Base-by-base conservation (phyloP, 2,329 filamentous ascomycete genomes). In the Verticillium tricorpus region DNA sequence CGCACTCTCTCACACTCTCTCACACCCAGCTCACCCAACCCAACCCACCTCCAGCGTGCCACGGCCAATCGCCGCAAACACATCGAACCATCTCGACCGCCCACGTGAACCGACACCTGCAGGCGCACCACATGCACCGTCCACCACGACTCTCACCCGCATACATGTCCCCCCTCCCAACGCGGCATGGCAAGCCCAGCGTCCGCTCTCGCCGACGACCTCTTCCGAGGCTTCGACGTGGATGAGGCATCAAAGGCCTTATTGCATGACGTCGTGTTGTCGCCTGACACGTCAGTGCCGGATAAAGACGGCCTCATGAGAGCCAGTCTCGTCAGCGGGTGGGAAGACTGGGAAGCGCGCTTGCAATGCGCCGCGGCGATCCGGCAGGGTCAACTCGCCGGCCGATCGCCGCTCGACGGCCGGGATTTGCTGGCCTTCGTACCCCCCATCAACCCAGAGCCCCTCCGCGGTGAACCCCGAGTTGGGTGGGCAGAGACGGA, bases 401-500 rank as follows among this genome's bases (percentile, higher is more conserved):
- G 68, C 39, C 60, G 59, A 5, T 57, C 63, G 5, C 67, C 65
- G 32, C 67, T 75, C 11, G 69, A 76, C 22, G 73, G 71, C 4
- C 67, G 69, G 60, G 76, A 77, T 62, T 45, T 76, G 5, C 69
- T 76, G 28, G 66, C 70, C 19, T 74, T 72, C 61, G 61, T 77
- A 34, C 71, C 68, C 64, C 60, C 65, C 12, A 68, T 40, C 15
- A 17, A 17, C 5, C 5, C 37, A n/a, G 37, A 40, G 15, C 37
- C 15, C 17, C 22, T 22, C 5, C n/a, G 8, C 11, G 45, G 11
- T 19, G 22, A 22, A 50, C 3, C n/a, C 8, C 7, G 22, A 11
- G 12, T 4, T 14, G 45, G 70, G 5, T 78, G 76, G 76, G 67
- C 63, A 32, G 65, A 71, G 56, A 78, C 76, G 4, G 76, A 78